These are phyloP conservation scores for Malus orientalis DNA, from an alignment of 306 rosid genomes.

Conservation along the genomic window DNA sequence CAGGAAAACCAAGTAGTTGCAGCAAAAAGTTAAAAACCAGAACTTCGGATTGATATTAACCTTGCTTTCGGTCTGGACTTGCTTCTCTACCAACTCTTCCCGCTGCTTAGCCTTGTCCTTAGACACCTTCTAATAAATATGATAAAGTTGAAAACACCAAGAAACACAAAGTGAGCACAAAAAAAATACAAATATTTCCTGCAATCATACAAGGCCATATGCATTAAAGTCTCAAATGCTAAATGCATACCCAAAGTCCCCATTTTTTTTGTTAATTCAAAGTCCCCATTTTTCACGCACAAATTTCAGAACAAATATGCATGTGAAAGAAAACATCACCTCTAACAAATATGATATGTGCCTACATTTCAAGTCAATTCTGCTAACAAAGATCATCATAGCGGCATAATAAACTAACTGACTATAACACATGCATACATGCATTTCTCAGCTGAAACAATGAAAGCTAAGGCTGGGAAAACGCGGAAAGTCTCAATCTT, in stretches of 20 bases:
- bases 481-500: neutral
- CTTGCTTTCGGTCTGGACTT: conserved; percentile 76
- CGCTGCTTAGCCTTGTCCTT: conserved; percentile 30
- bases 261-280: too few species aligned
- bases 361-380: neutral
- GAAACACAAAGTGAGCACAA: conserved; percentile 17
- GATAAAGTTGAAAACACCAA: too few species aligned
- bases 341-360: neutral
- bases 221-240: neutral
- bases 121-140: neutral
- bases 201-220: neutral
- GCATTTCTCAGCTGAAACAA: too few species aligned
- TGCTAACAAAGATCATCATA: neutral
- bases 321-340: neutral
- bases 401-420: neutral
- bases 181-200: neutral
- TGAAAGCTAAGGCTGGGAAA: neutral
- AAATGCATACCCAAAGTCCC: neutral
- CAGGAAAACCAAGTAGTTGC: too few species aligned
- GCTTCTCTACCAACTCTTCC: conserved; percentile 48
- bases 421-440: too few species aligned
- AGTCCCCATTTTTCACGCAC: neutral
- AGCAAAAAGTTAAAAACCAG: too few species aligned
- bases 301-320: neutral
- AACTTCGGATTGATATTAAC: conserved; percentile 30